Evolutionary conservation across 1,284 basidiomycete species (phyloP).

Genomic region (Earliella scabrosa): DNA sequence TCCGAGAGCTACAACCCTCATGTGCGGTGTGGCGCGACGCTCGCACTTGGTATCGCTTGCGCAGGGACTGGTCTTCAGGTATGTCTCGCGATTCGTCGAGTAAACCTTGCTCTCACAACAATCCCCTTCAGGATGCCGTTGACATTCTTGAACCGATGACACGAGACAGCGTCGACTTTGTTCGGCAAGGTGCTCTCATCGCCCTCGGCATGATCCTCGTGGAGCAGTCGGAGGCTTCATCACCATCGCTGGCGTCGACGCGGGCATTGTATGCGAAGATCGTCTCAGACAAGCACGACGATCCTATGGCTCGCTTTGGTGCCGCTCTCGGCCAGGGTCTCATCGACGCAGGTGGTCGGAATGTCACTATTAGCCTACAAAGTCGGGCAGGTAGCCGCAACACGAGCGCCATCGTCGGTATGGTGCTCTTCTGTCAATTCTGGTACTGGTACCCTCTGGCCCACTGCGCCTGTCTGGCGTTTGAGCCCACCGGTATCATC

Average conservation of each 20-base stretch:
- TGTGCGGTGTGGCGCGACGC: slow-evolving; percentile 93
- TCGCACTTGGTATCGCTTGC: slow-evolving; percentile 94
- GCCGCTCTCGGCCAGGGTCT: slow-evolving; percentile 94
- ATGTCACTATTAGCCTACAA: slow-evolving; percentile 91
- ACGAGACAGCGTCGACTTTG: slow-evolving; percentile 95
- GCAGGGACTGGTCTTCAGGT: slow-evolving; percentile 95
- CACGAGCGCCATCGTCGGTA: slow-evolving; percentile 92
- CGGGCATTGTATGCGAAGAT: slow-evolving; percentile 88
- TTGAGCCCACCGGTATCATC: slow-evolving; percentile 93
- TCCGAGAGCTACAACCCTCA: slow-evolving; percentile 99
- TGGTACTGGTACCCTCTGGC: slow-evolving; percentile 99
- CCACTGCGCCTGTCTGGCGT: slow-evolving; percentile 91
- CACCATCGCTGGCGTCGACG: slow-evolving; percentile 79
- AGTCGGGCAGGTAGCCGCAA: slow-evolving; percentile 91
- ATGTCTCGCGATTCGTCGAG: not conserved
- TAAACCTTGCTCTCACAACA: not conserved
- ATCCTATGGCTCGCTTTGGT: slow-evolving; percentile 96
- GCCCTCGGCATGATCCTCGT: slow-evolving; percentile 95
- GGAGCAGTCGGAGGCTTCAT: slow-evolving; percentile 90
- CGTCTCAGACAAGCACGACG: slow-evolving; percentile 93
- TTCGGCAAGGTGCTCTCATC: slow-evolving; percentile 96
- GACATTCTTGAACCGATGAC: slow-evolving; percentile 97
- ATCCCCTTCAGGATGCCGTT: slow-evolving; percentile 73
- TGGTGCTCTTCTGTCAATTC: slow-evolving; percentile 96
- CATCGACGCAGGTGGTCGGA: slow-evolving; percentile 95